Evolutionary conservation across 2,329 filamentous ascomycete species (phyloP), one percentile per base, ranked within the genome.

Genomic region (Penicillium sp.): DNA sequence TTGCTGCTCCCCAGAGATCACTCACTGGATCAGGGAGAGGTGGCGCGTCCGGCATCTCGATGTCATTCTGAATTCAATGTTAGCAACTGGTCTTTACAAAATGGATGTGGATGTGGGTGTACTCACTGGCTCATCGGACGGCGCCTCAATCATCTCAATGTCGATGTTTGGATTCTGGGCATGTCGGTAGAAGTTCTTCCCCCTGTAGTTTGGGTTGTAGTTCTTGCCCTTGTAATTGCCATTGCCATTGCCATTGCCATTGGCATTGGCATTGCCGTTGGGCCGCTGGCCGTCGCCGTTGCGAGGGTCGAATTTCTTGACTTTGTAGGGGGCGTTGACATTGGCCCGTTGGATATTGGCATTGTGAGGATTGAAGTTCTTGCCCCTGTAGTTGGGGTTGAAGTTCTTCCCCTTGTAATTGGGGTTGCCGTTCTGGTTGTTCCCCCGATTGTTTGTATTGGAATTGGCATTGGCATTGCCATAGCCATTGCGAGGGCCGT

Each of bases 11-110:
- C n/a, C 26, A 20, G 22, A 40, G 13, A 26, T 55, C 31, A 37
- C 52, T 50, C 22, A 58, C 49, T 22, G 54, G 29, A 26, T 55
- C 55, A 5, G 2, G 16, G 16, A 26, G 34, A 54, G 55, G 52
- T 18, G 61, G 61, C 11, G 61, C 62, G 22, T 65, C 62, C 0
- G 54, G 44, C 62, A 65, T 65, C n/a, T 62, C 62, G 18, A 51
- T 46, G 2, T 55, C 53, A 13, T 29, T 52, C 49, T 51, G 20
- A 18, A 51, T 26, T 35, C 38, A 51, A 35, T 26, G 49, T 51
- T 35, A 51, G 39, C 7, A 29, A 44, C 22, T 16, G 16, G 14
- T 26, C 14, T 45, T n/a, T 18, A 16, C 14, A 35, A 35, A 24
- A 35, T 34, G 9, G 32, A 32, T 3, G 7, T 14, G 35, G 32